Conservation (phyloP, 2,329 filamentous ascomycete species). For the Diaporthe aspalathi region DNA sequence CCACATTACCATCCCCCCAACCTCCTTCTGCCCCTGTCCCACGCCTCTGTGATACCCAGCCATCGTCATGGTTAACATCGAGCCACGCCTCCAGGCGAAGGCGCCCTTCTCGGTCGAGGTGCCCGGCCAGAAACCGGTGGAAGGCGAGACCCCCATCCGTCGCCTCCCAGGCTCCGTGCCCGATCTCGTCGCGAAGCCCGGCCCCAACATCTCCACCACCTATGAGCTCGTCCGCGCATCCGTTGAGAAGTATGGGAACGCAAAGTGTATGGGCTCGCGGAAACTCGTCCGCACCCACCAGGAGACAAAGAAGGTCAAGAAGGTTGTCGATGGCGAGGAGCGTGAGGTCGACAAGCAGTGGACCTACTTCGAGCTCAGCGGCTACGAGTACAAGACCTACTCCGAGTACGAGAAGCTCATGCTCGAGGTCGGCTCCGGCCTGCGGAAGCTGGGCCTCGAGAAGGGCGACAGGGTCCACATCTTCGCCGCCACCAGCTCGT, state of each 20-base stretch:
- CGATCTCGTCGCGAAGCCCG: slow-evolving; percentile 69
- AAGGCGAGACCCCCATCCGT: slow-evolving; percentile 81
- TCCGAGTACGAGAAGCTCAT: slow-evolving; percentile 80
- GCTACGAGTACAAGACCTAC: slow-evolving; percentile 82
- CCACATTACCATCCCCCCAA: background rate
- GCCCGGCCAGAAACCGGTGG: slow-evolving; percentile 69
- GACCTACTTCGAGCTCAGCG: slow-evolving; percentile 87
- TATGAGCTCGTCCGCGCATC: slow-evolving; percentile 80
- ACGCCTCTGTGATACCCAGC: slow-evolving; percentile 32
- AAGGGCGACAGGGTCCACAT: slow-evolving; percentile 80
- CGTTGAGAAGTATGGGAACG: slow-evolving; percentile 73
- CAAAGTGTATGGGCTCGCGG: slow-evolving; percentile 75
- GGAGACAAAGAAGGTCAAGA: slow-evolving; percentile 91
- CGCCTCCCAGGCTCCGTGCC: slow-evolving; percentile 72
- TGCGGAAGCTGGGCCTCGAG: slow-evolving; percentile 78
- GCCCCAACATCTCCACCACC: slow-evolving; percentile 75
- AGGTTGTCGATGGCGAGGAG: slow-evolving; percentile 84
- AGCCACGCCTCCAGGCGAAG: slow-evolving; percentile 63
- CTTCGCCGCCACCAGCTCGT: slow-evolving; percentile 77
- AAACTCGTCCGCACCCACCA: slow-evolving; percentile 80
- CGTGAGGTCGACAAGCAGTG: slow-evolving; percentile 85
- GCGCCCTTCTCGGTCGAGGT: slow-evolving; percentile 77
- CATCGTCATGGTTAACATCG: slow-evolving; percentile 34
- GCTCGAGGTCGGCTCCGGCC: slow-evolving; percentile 74
- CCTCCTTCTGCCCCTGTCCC: background rate